Conservation (phyloP, 306 rosid species). For the Cicer judaicum region DNA sequence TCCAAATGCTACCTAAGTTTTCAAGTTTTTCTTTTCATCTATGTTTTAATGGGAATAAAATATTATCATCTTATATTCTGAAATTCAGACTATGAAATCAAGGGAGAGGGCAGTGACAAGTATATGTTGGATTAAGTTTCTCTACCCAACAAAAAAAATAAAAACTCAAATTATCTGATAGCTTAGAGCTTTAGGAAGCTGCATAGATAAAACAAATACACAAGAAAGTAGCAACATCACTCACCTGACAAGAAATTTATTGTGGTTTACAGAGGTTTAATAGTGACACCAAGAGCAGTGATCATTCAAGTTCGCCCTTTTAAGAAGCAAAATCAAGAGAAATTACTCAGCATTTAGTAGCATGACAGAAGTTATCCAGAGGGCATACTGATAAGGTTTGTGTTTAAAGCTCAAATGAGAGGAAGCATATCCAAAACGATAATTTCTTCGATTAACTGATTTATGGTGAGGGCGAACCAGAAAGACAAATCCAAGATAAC, state of each 20-base stretch:
- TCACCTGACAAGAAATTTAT: slow-evolving; percentile 48
- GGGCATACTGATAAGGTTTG: slow-evolving; percentile 65
- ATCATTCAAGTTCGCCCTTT: slow-evolving; percentile 53
- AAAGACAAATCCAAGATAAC: slow-evolving; percentile 76
- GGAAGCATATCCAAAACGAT: slow-evolving; percentile 30
- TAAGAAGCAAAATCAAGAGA: slow-evolving; percentile 49
- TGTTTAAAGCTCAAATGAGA: slow-evolving; percentile 56
- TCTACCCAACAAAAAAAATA: no score
- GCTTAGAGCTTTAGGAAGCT: neutral
- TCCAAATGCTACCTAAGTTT: neutral
- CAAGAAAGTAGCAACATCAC: slow-evolving; percentile 31
- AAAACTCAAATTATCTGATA: no score
- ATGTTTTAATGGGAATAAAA: no score
- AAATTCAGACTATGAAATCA: no score
- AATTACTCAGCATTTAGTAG: slow-evolving; percentile 62
- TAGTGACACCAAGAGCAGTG: slow-evolving; percentile 67
- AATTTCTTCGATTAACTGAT: slow-evolving; percentile 56
- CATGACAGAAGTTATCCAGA: slow-evolving; percentile 60
- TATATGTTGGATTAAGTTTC: no score
- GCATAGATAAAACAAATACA: neutral
- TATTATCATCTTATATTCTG: no score
- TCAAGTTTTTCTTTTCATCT: no score
- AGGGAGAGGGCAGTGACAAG: no score
- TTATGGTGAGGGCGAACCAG: slow-evolving; percentile 70
- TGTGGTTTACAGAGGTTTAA: slow-evolving; percentile 53